phyloP scores from a whole-genome alignment of 495 filamentous ascomycete genomes.

The Pyronema omphalodes region DNA sequence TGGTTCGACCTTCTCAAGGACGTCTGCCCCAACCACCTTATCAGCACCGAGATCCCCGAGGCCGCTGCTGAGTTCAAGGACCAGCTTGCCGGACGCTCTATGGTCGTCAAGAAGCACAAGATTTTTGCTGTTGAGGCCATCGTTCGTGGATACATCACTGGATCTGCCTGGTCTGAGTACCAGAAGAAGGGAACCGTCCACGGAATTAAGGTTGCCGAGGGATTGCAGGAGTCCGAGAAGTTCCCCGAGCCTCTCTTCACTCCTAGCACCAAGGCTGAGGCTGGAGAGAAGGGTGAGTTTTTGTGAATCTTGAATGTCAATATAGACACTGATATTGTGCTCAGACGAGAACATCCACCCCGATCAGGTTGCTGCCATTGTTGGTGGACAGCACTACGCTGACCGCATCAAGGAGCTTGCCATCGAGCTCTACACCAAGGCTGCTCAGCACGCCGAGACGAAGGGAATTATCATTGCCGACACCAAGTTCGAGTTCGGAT shows the following conservation, averaged over 20 bases:
- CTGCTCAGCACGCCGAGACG: conserved; percentile 51
- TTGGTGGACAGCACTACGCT: conserved; percentile 56
- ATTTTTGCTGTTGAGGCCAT: conserved; percentile 83
- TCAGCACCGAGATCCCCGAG: conserved; percentile 38
- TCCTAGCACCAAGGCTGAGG: conserved; percentile 75
- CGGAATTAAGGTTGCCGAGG: conserved; percentile 47
- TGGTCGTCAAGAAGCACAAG: conserved; percentile 62
- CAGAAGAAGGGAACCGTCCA: conserved; percentile 59
- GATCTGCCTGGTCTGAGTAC: conserved; percentile 71
- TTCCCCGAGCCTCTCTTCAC: conserved; percentile 65
- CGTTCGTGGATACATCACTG: conserved; percentile 86
- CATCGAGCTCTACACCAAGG: conserved; percentile 51
- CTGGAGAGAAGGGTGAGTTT: conserved; percentile 40
- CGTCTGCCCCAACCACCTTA: conserved; percentile 53
- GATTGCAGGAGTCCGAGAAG: conserved; percentile 50
- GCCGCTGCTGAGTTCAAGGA: conserved; percentile 31
- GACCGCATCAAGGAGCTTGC: conserved; percentile 52
- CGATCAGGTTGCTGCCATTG: conserved; percentile 34
- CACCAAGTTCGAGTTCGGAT: conserved; percentile 62
- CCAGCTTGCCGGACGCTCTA: conserved; percentile 48
- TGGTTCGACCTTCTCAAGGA: conserved; percentile 65
- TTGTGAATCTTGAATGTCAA: not conserved
- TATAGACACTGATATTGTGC: too few species aligned
- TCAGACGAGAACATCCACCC: conserved; percentile 77
- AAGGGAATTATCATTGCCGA: conserved; percentile 83